Percentiles rank a stretch among this genome's conserved stretches.
These are phyloP conservation scores for Claviceps africana DNA, from an alignment of 2,329 filamentous ascomycete species.

Conservation along the genomic window DNA sequence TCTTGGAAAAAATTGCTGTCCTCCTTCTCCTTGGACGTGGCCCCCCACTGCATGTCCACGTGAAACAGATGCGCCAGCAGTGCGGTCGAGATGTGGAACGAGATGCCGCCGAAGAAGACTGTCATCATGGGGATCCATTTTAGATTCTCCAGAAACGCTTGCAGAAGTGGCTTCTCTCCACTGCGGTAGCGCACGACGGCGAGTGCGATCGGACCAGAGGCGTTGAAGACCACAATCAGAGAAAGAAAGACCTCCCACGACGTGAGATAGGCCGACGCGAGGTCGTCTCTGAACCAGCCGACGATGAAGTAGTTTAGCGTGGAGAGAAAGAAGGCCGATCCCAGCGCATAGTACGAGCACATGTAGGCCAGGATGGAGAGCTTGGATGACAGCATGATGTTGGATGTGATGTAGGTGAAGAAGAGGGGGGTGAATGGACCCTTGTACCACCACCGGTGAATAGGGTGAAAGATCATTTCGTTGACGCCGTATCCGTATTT, in stretches of 20 bases:
- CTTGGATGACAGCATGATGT: slow-evolving; percentile 52
- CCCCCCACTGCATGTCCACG: slow-evolving; percentile 34
- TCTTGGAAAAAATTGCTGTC: slow-evolving; percentile 43
- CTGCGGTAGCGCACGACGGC: slow-evolving; percentile 50
- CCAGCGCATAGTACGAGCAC: slow-evolving; percentile 59
- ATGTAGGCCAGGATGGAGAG: slow-evolving; percentile 59
- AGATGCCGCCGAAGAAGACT: slow-evolving; percentile 30
- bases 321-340: slow-evolving; percentile 51
- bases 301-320: slow-evolving; percentile 57
- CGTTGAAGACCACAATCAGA: slow-evolving; percentile 51
- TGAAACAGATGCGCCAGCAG: slow-evolving; percentile 29
- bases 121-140: slow-evolving; percentile 46
- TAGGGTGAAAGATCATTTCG: slow-evolving; percentile 55
- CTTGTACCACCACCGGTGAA: slow-evolving; percentile 48
- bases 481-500: slow-evolving; percentile 62
- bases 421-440: slow-evolving; percentile 56
- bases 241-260: slow-evolving; percentile 50
- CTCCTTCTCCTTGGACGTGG: slow-evolving; percentile 45
- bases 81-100: slow-evolving; percentile 26
- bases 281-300: slow-evolving; percentile 54
- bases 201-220: slow-evolving; percentile 44
- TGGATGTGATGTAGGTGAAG: slow-evolving; percentile 42
- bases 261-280: slow-evolving; percentile 54
- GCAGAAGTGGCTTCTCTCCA: slow-evolving; percentile 35
- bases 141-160: slow-evolving; percentile 30